phyloP scores from a whole-genome alignment of 495 filamentous ascomycete species.

The Penicillium egyptiacum region DNA sequence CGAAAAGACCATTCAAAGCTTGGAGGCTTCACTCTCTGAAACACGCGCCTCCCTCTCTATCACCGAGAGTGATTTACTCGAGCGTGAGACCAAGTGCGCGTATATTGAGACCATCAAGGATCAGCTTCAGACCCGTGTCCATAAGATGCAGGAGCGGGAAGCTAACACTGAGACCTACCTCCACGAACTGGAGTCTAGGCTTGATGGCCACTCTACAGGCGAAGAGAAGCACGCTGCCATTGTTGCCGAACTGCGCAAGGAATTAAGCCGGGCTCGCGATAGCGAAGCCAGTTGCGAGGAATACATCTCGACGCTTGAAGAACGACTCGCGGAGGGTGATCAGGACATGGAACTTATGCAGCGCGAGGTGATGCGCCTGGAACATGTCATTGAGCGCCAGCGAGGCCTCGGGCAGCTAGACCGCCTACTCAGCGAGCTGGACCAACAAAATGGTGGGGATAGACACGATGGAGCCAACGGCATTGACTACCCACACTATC shows the following conservation, averaged over 20 bases:
- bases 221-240: constrained; percentile 89
- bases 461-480: constrained; percentile 33
- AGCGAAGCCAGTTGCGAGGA: constrained; percentile 88
- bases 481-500: constrained; percentile 21
- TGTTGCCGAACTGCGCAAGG: constrained; percentile 84
- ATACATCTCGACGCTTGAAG: constrained; percentile 96
- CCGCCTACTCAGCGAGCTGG: constrained; percentile 84
- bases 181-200: constrained; percentile 82
- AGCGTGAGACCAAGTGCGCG: constrained; percentile 90
- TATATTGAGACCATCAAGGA: constrained; percentile 89
- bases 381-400: constrained; percentile 94
- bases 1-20: constrained; percentile 94
- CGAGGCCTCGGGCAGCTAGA: constrained; percentile 93
- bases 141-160: constrained; percentile 89
- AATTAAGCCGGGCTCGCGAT: constrained; percentile 84
- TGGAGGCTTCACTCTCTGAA: constrained; percentile 89
- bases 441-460: constrained; percentile 64
- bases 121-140: constrained; percentile 82
- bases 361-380: constrained; percentile 88
- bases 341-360: constrained; percentile 97
- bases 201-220: constrained; percentile 85
- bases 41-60: constrained; percentile 80
- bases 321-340: constrained; percentile 91
- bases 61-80: constrained; percentile 80
- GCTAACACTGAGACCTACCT: constrained; percentile 86